phyloP scores from a whole-genome alignment of 225 moss, liverwort and hornwort species.

The Marchantia polymorpha region DNA sequence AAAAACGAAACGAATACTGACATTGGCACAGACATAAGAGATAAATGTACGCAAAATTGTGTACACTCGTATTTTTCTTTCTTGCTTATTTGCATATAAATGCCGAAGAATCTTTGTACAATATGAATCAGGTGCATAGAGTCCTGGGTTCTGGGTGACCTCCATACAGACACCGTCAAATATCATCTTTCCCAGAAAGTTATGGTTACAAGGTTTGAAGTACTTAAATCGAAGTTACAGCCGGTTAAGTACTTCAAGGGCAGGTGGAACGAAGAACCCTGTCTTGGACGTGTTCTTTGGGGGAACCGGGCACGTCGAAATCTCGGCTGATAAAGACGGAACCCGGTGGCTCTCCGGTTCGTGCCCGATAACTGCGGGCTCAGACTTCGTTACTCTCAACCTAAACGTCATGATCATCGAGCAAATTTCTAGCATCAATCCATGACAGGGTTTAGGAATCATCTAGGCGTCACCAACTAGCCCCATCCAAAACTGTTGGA shows the following conservation, averaged over 20 bases:
- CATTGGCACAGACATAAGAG: background rate
- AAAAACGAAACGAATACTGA: background rate
- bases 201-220: background rate
- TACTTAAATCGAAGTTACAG: too few species aligned
- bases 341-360: background rate
- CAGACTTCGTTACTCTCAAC: background rate
- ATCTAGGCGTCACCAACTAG: background rate
- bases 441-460: background rate
- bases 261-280: too few species aligned
- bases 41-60: background rate
- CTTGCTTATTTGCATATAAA: background rate
- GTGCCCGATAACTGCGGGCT: background rate
- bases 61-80: background rate
- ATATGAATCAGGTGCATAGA: background rate
- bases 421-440: too few species aligned
- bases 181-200: background rate
- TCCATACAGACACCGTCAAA: background rate
- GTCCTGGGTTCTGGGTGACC: background rate
- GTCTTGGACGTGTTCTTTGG: too few species aligned
- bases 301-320: background rate
- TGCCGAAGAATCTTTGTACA: background rate
- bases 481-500: constrained; percentile 8
- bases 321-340: background rate
- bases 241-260: too few species aligned
- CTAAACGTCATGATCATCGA: background rate